Base-by-base conservation (phyloP, 345 rosid species). In the Jatropha curcas region DNA sequence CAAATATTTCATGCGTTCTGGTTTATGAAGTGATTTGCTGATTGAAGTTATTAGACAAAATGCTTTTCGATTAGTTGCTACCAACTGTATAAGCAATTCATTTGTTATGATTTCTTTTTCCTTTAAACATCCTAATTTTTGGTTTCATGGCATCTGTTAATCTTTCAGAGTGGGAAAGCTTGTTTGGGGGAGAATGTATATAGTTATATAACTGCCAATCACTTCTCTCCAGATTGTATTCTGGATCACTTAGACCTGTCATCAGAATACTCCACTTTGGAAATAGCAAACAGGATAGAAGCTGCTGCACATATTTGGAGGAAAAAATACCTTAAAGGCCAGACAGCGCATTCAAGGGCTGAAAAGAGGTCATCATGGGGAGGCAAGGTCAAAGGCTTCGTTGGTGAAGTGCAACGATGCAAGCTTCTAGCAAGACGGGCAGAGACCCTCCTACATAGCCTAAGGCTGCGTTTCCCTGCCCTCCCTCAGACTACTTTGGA, bases 1-100 rank as follows among this genome's bases (percentile, higher is more conserved):
- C 86, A 89, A 97, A 85, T 88, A 78, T 79, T 92, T 92, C 76
- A 69, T 90, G 85, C 97, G 98, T 31, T 89, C 88, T 50, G 22
- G 30, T 16, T 76, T 86, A 70, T 94, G 98, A 97, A 95, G 95
- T 70, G 68, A 68, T 74, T 59, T 83, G 33, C 69, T 94, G 8
- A 81, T 85, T 61, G 95, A 89, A 51, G 82, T 87, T 69, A 77
- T 91, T 55, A 76, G 84, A 39, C 16, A 31, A 9, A 24, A n/a
- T 17, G 31, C 17, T 33, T 37, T 7, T 20, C 24, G 24, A 60
- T 4, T n/a, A 61, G 16, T 43, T 61, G 25, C 1, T 37, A 20
- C 27, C 22, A 20, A 35, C 35, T 2, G 2, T 2, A 5, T 46
- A 20, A 41, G 57, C 2, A n/a, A n/a, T 22, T 22, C 19, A 19